phyloP scores from a whole-genome alignment of 495 filamentous ascomycete genomes.

The Durotheca rogersii region DNA sequence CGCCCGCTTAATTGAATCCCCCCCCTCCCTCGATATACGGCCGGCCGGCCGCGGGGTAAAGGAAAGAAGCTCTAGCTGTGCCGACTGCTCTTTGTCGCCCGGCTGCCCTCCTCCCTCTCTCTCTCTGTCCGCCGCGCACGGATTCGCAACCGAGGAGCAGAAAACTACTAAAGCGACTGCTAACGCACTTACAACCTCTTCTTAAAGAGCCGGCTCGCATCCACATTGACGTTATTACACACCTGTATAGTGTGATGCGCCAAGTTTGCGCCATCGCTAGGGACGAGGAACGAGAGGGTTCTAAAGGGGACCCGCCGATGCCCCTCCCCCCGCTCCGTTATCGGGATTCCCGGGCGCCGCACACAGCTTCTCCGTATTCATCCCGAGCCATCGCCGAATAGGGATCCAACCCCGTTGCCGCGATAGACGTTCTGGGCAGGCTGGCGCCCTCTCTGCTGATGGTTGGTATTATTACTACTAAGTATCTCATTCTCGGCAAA shows the following conservation, averaged over 20 bases:
- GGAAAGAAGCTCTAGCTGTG: too few species aligned
- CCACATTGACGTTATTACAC: background rate
- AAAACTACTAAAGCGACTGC: too few species aligned
- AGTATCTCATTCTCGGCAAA: slow-evolving; percentile 18
- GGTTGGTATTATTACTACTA: slow-evolving; percentile 17
- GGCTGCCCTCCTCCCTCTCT: too few species aligned
- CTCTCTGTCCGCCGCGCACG: too few species aligned
- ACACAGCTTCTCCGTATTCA: background rate
- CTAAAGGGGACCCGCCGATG: slow-evolving; percentile 7
- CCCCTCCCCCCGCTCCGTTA: slow-evolving; percentile 24
- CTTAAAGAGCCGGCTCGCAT: background rate
- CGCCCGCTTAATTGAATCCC: slow-evolving; percentile 1
- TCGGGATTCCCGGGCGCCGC: slow-evolving; percentile 21
- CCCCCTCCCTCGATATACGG: too few species aligned
- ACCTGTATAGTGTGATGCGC: slow-evolving; percentile 5
- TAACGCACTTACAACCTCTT: background rate
- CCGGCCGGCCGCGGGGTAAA: slow-evolving; percentile 14
- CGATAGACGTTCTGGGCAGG: too few species aligned
- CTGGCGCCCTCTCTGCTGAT: too few species aligned
- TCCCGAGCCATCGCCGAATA: slow-evolving; percentile 2
- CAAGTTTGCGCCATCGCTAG: slow-evolving; percentile 14
- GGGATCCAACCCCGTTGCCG: too few species aligned
- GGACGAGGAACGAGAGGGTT: too few species aligned
- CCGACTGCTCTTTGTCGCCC: too few species aligned
- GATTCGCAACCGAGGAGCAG: too few species aligned